Conservation (phyloP, 495 filamentous ascomycete genomes). For the Penicillium turbatum region DNA sequence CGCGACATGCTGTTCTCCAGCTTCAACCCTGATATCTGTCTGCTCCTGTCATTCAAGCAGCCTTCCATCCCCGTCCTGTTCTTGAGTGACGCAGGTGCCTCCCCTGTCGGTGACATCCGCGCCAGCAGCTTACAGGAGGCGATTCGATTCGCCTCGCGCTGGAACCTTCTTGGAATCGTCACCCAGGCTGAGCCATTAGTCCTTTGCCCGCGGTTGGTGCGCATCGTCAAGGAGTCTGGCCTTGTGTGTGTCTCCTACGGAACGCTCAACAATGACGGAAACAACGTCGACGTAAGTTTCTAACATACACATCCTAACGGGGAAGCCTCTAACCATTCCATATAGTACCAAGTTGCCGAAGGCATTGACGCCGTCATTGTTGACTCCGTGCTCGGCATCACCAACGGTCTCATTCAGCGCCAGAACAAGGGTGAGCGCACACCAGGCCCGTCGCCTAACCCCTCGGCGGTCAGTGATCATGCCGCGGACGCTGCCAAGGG, state of each 20-base stretch:
- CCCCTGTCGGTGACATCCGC: slow-evolving; percentile 78
- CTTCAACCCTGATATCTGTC: slow-evolving; percentile 95
- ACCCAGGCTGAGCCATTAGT: slow-evolving; percentile 79
- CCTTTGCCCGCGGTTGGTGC: slow-evolving; percentile 82
- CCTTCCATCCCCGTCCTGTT: slow-evolving; percentile 94
- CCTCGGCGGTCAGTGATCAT: slow-evolving; percentile 13
- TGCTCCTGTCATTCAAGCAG: slow-evolving; percentile 92
- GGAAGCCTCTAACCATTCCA: not conserved
- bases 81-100: slow-evolving; percentile 79
- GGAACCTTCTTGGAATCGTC: slow-evolving; percentile 93
- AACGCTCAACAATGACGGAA: slow-evolving; percentile 76
- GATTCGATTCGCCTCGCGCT: slow-evolving; percentile 85
- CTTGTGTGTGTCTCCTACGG: slow-evolving; percentile 97
- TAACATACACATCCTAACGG: not conserved
- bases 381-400: slow-evolving; percentile 81
- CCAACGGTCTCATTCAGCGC: slow-evolving; percentile 59
- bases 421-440: slow-evolving; percentile 29
- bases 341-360: slow-evolving; percentile 81
- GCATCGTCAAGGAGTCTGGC: slow-evolving; percentile 91
- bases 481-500: slow-evolving; percentile 17
- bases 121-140: slow-evolving; percentile 92
- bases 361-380: slow-evolving; percentile 98
- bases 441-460: slow-evolving; percentile 27
- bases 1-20: slow-evolving; percentile 91
- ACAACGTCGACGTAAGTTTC: slow-evolving; percentile 71